Evolutionary conservation across 1,284 basidiomycete species (phyloP).

Genomic region (Taiwanofungus camphoratus): DNA sequence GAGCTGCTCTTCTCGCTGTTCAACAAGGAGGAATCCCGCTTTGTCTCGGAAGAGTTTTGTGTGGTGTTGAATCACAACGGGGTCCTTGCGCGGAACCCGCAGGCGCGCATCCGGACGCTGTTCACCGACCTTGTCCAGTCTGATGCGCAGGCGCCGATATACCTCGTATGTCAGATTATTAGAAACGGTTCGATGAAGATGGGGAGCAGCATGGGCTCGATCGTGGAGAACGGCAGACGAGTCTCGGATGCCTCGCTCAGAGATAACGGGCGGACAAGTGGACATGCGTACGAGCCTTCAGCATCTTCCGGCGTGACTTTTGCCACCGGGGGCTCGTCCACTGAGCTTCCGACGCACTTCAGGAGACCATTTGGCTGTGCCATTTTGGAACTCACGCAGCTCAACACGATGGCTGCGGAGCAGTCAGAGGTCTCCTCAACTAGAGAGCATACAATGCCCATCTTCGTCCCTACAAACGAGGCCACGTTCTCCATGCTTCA

Average conservation of each 20-base stretch:
- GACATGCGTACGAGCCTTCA: conserved; percentile 10
- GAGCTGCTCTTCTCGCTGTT: conserved; percentile 95
- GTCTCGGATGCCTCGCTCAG: conserved; percentile 40
- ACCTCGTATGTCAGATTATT: conserved; percentile 87
- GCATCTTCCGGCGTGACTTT: neutral
- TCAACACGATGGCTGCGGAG: conserved; percentile 64
- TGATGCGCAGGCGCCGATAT: conserved; percentile 82
- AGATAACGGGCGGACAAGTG: neutral
- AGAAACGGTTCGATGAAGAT: conserved; percentile 85
- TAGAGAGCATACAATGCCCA: conserved; percentile 83
- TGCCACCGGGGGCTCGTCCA: conserved; percentile 13
- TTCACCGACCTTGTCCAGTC: conserved; percentile 86
- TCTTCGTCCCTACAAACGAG: conserved; percentile 83
- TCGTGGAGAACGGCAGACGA: conserved; percentile 39
- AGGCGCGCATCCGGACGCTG: conserved; percentile 70
- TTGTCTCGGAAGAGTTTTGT: conserved; percentile 94
- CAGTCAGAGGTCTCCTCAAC: conserved; percentile 54
- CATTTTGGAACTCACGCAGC: conserved; percentile 78
- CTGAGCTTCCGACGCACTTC: conserved; percentile 39
- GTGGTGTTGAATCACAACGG: conserved; percentile 90
- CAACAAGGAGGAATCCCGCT: conserved; percentile 77
- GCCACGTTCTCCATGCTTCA: conserved; percentile 88
- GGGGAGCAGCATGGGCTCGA: conserved; percentile 46
- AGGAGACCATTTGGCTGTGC: conserved; percentile 93
- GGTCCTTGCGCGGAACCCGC: conserved; percentile 70